A percentile compares a stretch with the other conserved stretches of the same genome.
phyloP scores from a whole-genome alignment of 805 yeast species.

The Sporopachydermia lactativora region DNA sequence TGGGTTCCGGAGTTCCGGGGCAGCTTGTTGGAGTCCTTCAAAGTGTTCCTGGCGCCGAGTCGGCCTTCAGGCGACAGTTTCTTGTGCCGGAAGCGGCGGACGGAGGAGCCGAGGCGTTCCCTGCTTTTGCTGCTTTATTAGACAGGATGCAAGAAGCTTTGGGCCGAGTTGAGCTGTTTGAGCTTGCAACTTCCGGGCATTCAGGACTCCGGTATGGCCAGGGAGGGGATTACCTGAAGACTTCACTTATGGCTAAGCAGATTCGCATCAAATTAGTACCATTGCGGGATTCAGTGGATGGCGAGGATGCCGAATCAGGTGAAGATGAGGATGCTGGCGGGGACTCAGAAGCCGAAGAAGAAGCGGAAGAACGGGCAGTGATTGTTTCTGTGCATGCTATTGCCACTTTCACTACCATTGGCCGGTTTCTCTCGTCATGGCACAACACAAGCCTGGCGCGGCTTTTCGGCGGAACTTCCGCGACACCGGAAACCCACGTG shows the following conservation, averaged over 20 bases:
- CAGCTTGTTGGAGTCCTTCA: slow-evolving; percentile 29
- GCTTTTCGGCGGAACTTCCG: no score
- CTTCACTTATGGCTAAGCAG: slow-evolving; percentile 52
- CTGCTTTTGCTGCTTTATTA: slow-evolving; percentile 33
- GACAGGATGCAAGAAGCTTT: slow-evolving; percentile 56
- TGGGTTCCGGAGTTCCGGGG: slow-evolving; percentile 61
- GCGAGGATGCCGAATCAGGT: slow-evolving; percentile 12
- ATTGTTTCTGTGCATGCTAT: slow-evolving; percentile 33
- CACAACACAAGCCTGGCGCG: no score
- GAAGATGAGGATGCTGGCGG: slow-evolving; percentile 4
- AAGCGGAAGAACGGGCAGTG: slow-evolving; percentile 18
- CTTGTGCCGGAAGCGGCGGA: slow-evolving; percentile 17
- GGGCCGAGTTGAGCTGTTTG: slow-evolving; percentile 61
- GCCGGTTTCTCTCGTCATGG: slow-evolving; percentile 26
- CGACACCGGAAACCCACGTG: slow-evolving; percentile 28
- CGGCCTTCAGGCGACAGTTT: slow-evolving; percentile 31
- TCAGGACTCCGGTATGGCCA: slow-evolving; percentile 2
- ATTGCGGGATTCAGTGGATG: slow-evolving; percentile 17
- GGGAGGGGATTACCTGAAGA: slow-evolving; percentile 27
- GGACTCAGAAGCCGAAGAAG: slow-evolving; percentile 6
- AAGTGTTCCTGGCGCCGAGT: slow-evolving; percentile 22
- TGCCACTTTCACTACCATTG: slow-evolving; percentile 32
- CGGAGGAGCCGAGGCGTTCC: slow-evolving; percentile 15
- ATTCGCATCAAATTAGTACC: slow-evolving; percentile 40
- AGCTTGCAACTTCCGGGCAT: slow-evolving; percentile 36